Conservation (phyloP, 495 filamentous ascomycete genomes). For the Glutinoglossum americanum region DNA sequence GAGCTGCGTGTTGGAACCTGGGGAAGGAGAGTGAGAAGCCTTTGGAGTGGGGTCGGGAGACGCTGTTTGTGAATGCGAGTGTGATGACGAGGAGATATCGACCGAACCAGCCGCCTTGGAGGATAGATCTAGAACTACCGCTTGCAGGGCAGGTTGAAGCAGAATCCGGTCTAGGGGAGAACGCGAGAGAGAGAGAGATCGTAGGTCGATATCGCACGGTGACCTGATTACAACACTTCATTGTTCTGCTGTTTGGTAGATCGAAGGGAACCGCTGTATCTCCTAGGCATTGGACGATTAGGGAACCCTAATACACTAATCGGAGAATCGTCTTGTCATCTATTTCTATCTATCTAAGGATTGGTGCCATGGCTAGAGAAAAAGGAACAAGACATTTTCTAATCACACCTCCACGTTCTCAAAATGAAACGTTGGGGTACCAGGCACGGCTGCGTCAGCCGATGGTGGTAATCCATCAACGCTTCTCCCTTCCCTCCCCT, state of each 20-base stretch:
- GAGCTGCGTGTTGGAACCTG: constrained; percentile 25
- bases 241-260: background rate
- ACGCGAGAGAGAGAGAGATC: too few relatives aligned
- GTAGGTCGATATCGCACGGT: too few relatives aligned
- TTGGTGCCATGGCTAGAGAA: background rate
- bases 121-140: constrained; percentile 43
- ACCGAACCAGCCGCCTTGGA: constrained; percentile 34
- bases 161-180: too few relatives aligned
- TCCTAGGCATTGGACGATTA: background rate
- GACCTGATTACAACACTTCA: too few relatives aligned
- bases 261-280: background rate
- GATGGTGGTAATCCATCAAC: constrained; percentile 8
- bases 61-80: constrained; percentile 17
- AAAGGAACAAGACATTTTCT: background rate
- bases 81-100: constrained; percentile 29
- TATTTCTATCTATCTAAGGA: background rate
- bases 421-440: constrained; percentile 15
- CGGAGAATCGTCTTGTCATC: background rate
- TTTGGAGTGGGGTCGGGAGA: constrained; percentile 30
- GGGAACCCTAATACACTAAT: background rate
- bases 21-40: constrained; percentile 13
- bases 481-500: constrained; percentile 8
- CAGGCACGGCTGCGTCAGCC: constrained; percentile 15
- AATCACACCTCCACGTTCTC: constrained; percentile 11
- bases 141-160: constrained; percentile 1